Percentiles rank a stretch among this genome's conserved stretches.
Conservation (phyloP, 208 protist genomes). For the Baffinella frigidus region DNA sequence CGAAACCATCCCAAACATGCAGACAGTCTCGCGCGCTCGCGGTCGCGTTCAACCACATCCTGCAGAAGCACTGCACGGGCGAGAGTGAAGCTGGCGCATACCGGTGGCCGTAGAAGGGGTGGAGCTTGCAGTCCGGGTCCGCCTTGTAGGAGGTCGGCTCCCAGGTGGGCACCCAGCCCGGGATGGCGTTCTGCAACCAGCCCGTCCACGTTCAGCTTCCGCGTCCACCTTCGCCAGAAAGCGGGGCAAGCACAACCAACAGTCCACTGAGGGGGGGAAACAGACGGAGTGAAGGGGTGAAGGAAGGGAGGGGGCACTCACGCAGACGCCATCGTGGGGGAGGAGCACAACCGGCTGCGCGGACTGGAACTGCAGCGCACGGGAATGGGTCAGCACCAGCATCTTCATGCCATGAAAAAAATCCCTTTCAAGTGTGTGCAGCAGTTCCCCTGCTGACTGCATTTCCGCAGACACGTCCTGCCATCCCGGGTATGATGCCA, state of each 20-base stretch:
- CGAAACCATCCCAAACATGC: too few species aligned
- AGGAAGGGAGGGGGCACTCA: neutral
- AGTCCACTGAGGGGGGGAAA: too few species aligned
- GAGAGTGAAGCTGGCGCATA: too few species aligned
- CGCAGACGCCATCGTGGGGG: neutral
- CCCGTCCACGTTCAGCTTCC: neutral
- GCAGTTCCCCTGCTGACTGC: too few species aligned
- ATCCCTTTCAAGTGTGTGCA: too few species aligned
- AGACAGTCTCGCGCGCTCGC: too few species aligned
- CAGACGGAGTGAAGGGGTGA: neutral
- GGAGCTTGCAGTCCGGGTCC: neutral
- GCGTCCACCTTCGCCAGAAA: neutral
- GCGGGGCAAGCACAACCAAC: too few species aligned
- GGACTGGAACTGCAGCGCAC: neutral
- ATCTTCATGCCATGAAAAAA: too few species aligned
- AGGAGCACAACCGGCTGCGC: neutral
- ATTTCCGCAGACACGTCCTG: too few species aligned
- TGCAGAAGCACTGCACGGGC: too few species aligned
- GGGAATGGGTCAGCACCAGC: neutral
- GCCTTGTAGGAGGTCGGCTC: neutral
- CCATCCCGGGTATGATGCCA: too few species aligned
- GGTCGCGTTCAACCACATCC: too few species aligned
- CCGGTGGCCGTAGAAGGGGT: slow-evolving; percentile 18
- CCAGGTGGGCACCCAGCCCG: neutral
- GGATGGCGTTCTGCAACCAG: neutral